Percentiles rank a stretch among this genome's conserved stretches.
phyloP scores from a whole-genome alignment of 306 rosid genomes.

The Fragaria iinumae region DNA sequence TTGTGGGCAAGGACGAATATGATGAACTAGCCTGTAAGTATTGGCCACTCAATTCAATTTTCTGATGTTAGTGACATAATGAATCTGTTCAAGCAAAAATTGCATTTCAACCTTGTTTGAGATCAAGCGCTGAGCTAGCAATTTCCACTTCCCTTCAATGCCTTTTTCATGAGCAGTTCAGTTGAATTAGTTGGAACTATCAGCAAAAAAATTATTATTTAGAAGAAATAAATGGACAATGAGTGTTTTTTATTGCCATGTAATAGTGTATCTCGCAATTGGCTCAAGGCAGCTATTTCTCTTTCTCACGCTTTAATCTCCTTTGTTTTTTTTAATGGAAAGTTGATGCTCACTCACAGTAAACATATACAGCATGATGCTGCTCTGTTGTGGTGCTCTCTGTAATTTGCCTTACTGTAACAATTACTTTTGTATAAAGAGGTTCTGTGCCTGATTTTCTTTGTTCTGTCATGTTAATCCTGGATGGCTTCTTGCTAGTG shows the following conservation, averaged over 20 bases:
- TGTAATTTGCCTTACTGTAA: not conserved
- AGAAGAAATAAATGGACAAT: not conserved
- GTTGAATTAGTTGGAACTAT: not conserved
- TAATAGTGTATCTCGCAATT: not conserved
- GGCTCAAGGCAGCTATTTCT: conserved; percentile 4
- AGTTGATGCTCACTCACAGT: not conserved
- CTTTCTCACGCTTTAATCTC: not conserved
- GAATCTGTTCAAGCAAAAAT: not conserved
- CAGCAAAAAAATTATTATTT: not conserved
- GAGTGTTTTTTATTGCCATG: not conserved
- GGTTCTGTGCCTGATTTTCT: not conserved
- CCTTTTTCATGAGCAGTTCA: not conserved
- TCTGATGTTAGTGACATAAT: not conserved
- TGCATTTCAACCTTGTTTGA: not conserved
- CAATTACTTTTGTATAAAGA: not conserved
- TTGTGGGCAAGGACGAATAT: conserved; percentile 88
- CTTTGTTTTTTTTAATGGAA: not conserved
- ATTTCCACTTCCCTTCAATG: not conserved
- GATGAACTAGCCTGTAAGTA: conserved; percentile 91
- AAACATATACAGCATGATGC: not conserved
- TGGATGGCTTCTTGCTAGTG: conserved; percentile 43
- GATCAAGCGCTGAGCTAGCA: not conserved
- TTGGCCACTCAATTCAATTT: conserved; percentile 6
- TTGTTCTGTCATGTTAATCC: not conserved
- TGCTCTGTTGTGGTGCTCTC: conserved; percentile 5